Evolutionary conservation across 441 rosid genomes (phyloP).

Genomic region (Populus tomentosa): DNA sequence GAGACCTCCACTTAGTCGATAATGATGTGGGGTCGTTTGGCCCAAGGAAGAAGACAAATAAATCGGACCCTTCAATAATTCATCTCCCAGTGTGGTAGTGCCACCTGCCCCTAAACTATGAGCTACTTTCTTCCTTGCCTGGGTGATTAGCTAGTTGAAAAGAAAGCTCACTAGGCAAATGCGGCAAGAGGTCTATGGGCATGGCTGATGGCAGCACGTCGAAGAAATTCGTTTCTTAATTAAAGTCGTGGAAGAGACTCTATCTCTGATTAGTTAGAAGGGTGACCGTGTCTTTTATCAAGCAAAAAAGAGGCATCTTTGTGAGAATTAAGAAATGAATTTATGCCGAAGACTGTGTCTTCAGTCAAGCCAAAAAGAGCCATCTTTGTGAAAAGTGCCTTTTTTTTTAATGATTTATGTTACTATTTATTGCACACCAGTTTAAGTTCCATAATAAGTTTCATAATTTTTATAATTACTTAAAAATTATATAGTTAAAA

Average conservation of each 20-base stretch:
- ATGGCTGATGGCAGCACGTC: background rate
- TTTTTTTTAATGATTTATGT: too few species aligned
- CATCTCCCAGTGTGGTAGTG: background rate
- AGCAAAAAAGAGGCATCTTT: background rate
- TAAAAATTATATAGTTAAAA: too few species aligned
- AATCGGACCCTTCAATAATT: background rate
- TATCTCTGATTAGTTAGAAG: background rate
- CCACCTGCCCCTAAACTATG: constrained; percentile 4
- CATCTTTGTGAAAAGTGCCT: too few species aligned
- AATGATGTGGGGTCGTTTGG: background rate
- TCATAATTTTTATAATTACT: too few species aligned
- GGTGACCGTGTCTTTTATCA: background rate
- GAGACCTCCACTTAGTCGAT: constrained; percentile 11
- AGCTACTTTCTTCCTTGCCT: background rate
- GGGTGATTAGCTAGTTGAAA: background rate
- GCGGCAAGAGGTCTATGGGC: background rate
- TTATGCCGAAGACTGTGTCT: background rate
- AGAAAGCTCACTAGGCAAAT: background rate
- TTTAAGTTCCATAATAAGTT: too few species aligned
- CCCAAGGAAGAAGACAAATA: background rate
- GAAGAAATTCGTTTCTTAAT: background rate
- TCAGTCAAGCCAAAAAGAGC: too few species aligned
- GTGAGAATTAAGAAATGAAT: background rate
- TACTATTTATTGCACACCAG: too few species aligned
- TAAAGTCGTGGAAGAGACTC: background rate